Evolutionary conservation across 768 basidiomycete species (phyloP).

Genomic region (Mycena latifolia): DNA sequence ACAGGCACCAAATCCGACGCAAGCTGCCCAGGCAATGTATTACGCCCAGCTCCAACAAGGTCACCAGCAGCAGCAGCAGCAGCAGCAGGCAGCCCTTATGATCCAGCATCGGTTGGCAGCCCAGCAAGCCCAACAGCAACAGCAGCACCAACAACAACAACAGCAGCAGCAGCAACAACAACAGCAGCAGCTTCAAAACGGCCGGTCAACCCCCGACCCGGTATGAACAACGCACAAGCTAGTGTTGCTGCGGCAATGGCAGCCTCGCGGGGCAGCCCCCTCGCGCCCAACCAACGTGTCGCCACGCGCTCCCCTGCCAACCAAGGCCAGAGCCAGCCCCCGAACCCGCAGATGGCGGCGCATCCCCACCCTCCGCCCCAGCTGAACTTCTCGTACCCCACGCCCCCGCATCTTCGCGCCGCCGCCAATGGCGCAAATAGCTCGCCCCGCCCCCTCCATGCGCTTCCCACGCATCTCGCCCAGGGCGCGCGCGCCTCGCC

Average conservation of each 20-base stretch:
- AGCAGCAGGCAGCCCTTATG: slow-evolving; percentile 19
- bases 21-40: slow-evolving; percentile 18
- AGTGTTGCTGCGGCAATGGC: slow-evolving; percentile 30
- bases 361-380: slow-evolving; percentile 17
- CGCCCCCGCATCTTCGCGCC: slow-evolving; percentile 33
- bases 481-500: slow-evolving; percentile 28
- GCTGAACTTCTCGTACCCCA: slow-evolving; percentile 32
- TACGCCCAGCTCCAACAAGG: slow-evolving; percentile 29
- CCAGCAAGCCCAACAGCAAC: slow-evolving; percentile 25
- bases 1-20: slow-evolving; percentile 10
- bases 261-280: slow-evolving; percentile 33
- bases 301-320: slow-evolving; percentile 26
- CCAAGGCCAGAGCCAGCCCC: slow-evolving; percentile 4
- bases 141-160: slow-evolving; percentile 33
- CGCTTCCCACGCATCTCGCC: slow-evolving; percentile 30
- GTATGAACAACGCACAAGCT: slow-evolving; percentile 25
- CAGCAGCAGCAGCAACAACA: slow-evolving; percentile 14
- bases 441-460: slow-evolving; percentile 31
- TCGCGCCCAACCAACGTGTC: slow-evolving; percentile 24
- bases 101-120: slow-evolving; percentile 33
- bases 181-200: slow-evolving; percentile 30
- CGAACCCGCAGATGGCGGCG: slow-evolving; percentile 14
- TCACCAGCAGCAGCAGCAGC: slow-evolving; percentile 2
- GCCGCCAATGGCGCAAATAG: slow-evolving; percentile 10
- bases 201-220: slow-evolving; percentile 34